Evolutionary conservation across 768 basidiomycete species (phyloP).

Genomic region (Crassisporium funariophilum): DNA sequence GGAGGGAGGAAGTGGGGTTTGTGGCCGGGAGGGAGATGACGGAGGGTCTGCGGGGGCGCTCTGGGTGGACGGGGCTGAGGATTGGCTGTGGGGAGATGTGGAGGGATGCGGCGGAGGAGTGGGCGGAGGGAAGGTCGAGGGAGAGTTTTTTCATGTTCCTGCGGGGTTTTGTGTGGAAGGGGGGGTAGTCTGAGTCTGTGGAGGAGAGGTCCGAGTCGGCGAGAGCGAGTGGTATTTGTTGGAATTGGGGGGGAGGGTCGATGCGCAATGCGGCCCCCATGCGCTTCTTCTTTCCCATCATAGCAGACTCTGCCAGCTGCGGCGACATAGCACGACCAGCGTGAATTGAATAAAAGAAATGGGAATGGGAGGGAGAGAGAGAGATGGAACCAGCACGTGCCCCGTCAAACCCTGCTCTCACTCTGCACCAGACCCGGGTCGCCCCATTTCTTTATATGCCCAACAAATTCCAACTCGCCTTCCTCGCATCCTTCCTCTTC

Average conservation of each 20-base stretch:
- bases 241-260: constrained; percentile 49
- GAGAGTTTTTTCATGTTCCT: constrained; percentile 81
- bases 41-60: constrained; percentile 64
- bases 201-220: constrained; percentile 53
- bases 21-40: constrained; percentile 67
- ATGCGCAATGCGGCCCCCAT: constrained; percentile 62
- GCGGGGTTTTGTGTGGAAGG: constrained; percentile 38
- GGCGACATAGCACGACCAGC: constrained; percentile 42
- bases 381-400: constrained; percentile 10
- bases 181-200: constrained; percentile 54
- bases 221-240: constrained; percentile 51
- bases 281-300: constrained; percentile 50
- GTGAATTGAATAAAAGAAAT: constrained; percentile 36
- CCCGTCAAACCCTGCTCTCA: constrained; percentile 12
- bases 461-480: constrained; percentile 57
- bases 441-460: constrained; percentile 41
- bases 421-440: constrained; percentile 11
- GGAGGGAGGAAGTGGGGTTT: constrained; percentile 51
- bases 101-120: constrained; percentile 55
- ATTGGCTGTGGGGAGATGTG: constrained; percentile 24
- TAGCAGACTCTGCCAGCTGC: constrained; percentile 23
- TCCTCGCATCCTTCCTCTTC: constrained; percentile 53
- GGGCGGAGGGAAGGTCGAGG: constrained; percentile 63
- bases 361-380: constrained; percentile 24
- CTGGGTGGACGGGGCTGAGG: constrained; percentile 32